Conservation (phyloP, 768 basidiomycete genomes). For the Agaricus blazei region DNA sequence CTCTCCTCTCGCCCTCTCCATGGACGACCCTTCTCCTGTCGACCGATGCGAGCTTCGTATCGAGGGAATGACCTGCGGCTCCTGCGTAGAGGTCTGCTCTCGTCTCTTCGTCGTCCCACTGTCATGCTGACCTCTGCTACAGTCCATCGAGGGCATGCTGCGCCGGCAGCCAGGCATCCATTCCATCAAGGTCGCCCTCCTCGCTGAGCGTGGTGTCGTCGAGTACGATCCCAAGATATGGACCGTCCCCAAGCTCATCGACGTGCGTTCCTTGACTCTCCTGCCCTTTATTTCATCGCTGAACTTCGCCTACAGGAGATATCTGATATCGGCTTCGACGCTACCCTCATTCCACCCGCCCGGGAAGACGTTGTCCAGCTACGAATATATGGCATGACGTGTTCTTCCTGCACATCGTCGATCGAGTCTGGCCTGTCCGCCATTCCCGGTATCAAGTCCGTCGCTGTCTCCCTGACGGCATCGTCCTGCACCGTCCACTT, state of each 20-base stretch:
- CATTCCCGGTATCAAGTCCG: constrained; percentile 69
- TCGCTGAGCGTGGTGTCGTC: constrained; percentile 89
- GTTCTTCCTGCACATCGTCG: constrained; percentile 72
- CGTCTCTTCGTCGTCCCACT: neutral
- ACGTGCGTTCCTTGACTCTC: constrained; percentile 37
- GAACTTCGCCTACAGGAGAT: constrained; percentile 60
- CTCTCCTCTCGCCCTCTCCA: constrained; percentile 11
- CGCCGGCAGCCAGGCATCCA: constrained; percentile 83
- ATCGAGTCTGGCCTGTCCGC: constrained; percentile 66
- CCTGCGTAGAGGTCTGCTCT: constrained; percentile 75
- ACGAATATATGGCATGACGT: constrained; percentile 90
- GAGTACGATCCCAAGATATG: constrained; percentile 86
- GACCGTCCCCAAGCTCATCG: constrained; percentile 74
- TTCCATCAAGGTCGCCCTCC: constrained; percentile 90
- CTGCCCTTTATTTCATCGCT: neutral
- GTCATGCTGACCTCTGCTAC: neutral
- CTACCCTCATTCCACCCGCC: constrained; percentile 63
- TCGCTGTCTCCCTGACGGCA: constrained; percentile 70
- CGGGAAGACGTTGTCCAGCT: constrained; percentile 67
- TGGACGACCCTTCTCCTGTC: constrained; percentile 22
- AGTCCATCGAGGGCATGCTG: constrained; percentile 86
- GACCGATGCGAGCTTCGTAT: constrained; percentile 75
- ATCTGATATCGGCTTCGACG: constrained; percentile 90
- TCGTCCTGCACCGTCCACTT: constrained; percentile 74
- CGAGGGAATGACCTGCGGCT: constrained; percentile 88